Evolutionary conservation across 2,329 filamentous ascomycete species (phyloP), one percentile per base, ranked within the genome.

Genomic region (Talaromyces sp.): DNA sequence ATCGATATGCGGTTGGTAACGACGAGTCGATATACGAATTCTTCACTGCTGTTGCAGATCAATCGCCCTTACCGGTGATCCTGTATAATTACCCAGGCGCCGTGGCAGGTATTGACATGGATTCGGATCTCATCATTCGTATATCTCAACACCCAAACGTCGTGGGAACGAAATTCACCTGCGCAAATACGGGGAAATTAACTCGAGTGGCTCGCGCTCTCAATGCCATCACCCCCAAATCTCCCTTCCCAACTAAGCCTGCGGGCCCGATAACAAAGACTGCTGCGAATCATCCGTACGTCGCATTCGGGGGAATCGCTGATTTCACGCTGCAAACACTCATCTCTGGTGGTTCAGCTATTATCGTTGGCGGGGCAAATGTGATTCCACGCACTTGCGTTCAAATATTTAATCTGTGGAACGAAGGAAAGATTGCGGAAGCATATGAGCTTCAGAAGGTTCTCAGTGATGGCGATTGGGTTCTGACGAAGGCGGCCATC

Each of bases 61-160:
- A 73, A 39, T 89, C 86, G 53, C 87, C 89, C 5, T 76, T 94
- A 8, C 89, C 89, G n/a, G 73, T 96, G 56, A 83, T 95, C 63
- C 78, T 96, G 50, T 96, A 96, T 83, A 96, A 95, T 79, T 96
- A 94, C 77, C 91, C 91, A 0, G 90, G 89, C 53, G 91, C 89
- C 52, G 91, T 94, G 5, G 83, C 89, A 5, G 91, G 91, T 53
- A 88, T 95, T 68, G 91, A 96, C 73, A 88, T 96, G 84, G 89
- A 94, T 79, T 92, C 88, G 59, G 91, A 96, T 71, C 81, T 93
- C 60, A 83, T 96, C 67, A 90, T 94, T 77, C 83, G 82, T 70
- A 83, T 96, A 37, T 88, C 87, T 45, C 77, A 85, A 70, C 90
- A 95, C 75, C 84, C 86, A 63, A 95, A 95, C 75, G 90, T 96